These are phyloP conservation scores for Corymbia calophylla DNA, from an alignment of 441 rosid genomes.

Conservation along the genomic window DNA sequence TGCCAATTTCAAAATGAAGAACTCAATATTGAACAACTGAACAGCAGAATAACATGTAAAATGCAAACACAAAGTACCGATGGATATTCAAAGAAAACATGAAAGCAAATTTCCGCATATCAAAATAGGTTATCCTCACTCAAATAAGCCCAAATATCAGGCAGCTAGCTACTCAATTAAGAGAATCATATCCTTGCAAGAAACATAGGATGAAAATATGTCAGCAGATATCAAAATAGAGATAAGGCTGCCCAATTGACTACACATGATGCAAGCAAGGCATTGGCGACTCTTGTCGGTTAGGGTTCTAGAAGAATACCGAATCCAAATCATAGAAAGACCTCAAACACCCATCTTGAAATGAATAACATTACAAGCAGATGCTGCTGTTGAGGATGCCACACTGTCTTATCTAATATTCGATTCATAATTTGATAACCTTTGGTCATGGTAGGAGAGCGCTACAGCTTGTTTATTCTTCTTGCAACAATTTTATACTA, in stretches of 20 bases:
- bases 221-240: background rate
- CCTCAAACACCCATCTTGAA: background rate
- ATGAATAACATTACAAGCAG: background rate
- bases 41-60: background rate
- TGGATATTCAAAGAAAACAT: background rate
- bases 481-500: background rate
- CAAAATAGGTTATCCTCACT: background rate
- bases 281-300: background rate
- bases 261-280: background rate
- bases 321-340: background rate
- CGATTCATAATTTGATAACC: background rate
- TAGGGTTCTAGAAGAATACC: background rate
- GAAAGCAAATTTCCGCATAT: background rate
- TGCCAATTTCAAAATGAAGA: constrained; percentile 20
- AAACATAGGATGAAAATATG: background rate
- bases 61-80: background rate
- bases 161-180: background rate
- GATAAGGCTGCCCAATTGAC: background rate
- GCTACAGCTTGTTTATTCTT: background rate
- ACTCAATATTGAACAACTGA: background rate
- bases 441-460: background rate
- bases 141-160: background rate
- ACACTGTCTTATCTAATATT: background rate
- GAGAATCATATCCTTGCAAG: background rate
- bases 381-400: background rate